A percentile compares a stretch with the other conserved stretches of the same genome.
These are phyloP conservation scores for Phytophthora fragariae DNA, from an alignment of 352 stramenopile genomes.

Conservation along the genomic window DNA sequence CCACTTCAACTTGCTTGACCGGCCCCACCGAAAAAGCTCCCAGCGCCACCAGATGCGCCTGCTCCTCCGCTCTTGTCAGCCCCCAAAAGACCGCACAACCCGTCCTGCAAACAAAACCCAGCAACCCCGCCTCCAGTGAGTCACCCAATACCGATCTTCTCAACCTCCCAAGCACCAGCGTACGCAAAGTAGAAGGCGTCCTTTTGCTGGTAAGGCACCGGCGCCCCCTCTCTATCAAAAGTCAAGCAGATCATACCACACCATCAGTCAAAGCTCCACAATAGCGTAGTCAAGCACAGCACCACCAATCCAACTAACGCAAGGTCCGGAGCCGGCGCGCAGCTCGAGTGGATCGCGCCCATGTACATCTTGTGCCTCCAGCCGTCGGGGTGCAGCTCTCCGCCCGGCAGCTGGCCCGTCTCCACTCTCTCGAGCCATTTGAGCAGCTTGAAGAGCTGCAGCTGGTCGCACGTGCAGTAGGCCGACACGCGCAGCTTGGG, in stretches of 20 bases:
- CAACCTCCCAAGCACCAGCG: constrained; percentile 16
- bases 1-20: constrained; percentile 86
- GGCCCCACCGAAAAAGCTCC: constrained; percentile 66
- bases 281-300: not conserved
- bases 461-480: constrained; percentile 87
- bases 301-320: constrained; percentile 39
- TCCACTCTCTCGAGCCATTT: constrained; percentile 88
- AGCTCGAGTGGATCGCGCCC: constrained; percentile 84
- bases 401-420: constrained; percentile 76
- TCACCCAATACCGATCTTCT: not conserved
- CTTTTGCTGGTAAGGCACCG: constrained; percentile 73
- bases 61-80: constrained; percentile 80
- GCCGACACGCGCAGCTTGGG: constrained; percentile 86
- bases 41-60: constrained; percentile 74
- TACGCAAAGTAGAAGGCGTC: constrained; percentile 90
- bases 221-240: constrained; percentile 28
- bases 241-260: constrained; percentile 2
- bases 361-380: constrained; percentile 91
- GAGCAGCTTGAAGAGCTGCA: constrained; percentile 88
- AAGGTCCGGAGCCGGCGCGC: constrained; percentile 51
- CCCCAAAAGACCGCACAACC: constrained; percentile 93
- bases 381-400: constrained; percentile 79
- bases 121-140: not conserved
- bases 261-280: constrained; percentile 8
- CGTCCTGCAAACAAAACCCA: constrained; percentile 44